These are phyloP conservation scores for Penicillium egyptiacum DNA, from an alignment of 495 filamentous ascomycete species.

Conservation along the genomic window DNA sequence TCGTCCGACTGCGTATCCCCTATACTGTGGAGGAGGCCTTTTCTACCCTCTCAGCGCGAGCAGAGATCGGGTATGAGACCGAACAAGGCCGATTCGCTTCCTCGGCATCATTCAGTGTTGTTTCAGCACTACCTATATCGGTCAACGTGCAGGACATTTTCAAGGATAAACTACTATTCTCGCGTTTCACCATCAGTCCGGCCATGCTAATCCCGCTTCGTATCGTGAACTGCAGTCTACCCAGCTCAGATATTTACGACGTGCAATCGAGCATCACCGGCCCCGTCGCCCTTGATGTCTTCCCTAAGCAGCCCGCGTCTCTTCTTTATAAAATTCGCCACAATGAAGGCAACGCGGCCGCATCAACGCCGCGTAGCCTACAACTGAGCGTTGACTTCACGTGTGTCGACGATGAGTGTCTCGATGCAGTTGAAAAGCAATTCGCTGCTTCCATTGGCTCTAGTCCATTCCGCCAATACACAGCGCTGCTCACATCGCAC, in stretches of 20 bases:
- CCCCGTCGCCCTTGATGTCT: conserved; percentile 61
- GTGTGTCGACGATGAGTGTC: conserved; percentile 66
- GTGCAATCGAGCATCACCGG: conserved; percentile 60
- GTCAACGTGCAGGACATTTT: conserved; percentile 98
- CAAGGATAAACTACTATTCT: conserved; percentile 78
- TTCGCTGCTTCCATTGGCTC: conserved; percentile 44
- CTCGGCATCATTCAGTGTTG: conserved; percentile 56
- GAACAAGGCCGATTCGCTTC: conserved; percentile 70
- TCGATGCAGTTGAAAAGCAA: conserved; percentile 41
- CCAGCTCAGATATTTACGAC: conserved; percentile 66
- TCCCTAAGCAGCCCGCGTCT: conserved; percentile 76
- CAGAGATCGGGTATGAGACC: conserved; percentile 79
- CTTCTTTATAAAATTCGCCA: conserved; percentile 75
- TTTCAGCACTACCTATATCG: conserved; percentile 76
- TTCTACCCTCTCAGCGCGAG: conserved; percentile 65
- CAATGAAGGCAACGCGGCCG: conserved; percentile 24
- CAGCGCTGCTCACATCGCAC: conserved; percentile 48
- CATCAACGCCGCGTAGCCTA: conserved; percentile 52
- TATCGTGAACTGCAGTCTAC: conserved; percentile 66
- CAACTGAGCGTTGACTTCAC: conserved; percentile 74
- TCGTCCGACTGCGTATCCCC: conserved; percentile 65
- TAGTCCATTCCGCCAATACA: conserved; percentile 46
- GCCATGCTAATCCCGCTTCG: conserved; percentile 71
- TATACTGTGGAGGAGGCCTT: conserved; percentile 83
- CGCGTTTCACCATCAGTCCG: conserved; percentile 83